phyloP scores from a whole-genome alignment of 2,329 filamentous ascomycete species.

The Colletotrichum limetticola region DNA sequence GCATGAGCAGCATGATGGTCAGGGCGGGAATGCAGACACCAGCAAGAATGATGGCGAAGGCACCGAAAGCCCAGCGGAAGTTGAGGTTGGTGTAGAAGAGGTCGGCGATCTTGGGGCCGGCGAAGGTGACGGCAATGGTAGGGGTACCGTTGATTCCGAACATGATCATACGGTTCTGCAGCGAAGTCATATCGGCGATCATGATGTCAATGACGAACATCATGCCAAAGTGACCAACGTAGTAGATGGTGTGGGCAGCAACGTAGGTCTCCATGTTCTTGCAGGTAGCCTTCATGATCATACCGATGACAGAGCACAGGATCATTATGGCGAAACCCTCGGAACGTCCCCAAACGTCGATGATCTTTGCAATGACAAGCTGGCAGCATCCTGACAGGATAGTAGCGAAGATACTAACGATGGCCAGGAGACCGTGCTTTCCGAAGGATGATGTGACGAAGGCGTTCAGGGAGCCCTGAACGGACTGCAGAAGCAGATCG shows the following conservation, averaged over 20 bases:
- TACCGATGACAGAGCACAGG: constrained; percentile 58
- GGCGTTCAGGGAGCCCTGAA: constrained; percentile 50
- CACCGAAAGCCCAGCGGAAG: constrained; percentile 65
- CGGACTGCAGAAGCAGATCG: constrained; percentile 46
- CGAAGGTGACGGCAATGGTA: constrained; percentile 56
- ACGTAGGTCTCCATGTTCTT: constrained; percentile 67
- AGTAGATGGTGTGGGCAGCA: constrained; percentile 72
- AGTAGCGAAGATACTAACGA: constrained; percentile 70
- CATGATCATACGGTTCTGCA: constrained; percentile 55
- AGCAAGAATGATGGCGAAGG: constrained; percentile 71
- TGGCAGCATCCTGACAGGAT: constrained; percentile 51
- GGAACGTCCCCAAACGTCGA: constrained; percentile 60
- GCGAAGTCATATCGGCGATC: constrained; percentile 55
- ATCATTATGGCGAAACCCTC: constrained; percentile 57
- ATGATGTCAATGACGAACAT: constrained; percentile 54
- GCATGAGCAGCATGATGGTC: constrained; percentile 46
- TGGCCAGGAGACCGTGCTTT: constrained; percentile 72
- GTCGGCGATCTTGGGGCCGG: constrained; percentile 53
- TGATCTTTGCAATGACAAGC: constrained; percentile 58
- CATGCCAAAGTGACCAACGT: constrained; percentile 63
- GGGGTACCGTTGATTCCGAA: constrained; percentile 55
- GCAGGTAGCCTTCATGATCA: constrained; percentile 72
- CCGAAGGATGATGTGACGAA: constrained; percentile 72
- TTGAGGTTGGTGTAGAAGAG: constrained; percentile 50
- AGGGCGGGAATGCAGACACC: constrained; percentile 53